Base-by-base conservation (phyloP, 306 rosid genomes). In the Acacia crassicarpa region DNA sequence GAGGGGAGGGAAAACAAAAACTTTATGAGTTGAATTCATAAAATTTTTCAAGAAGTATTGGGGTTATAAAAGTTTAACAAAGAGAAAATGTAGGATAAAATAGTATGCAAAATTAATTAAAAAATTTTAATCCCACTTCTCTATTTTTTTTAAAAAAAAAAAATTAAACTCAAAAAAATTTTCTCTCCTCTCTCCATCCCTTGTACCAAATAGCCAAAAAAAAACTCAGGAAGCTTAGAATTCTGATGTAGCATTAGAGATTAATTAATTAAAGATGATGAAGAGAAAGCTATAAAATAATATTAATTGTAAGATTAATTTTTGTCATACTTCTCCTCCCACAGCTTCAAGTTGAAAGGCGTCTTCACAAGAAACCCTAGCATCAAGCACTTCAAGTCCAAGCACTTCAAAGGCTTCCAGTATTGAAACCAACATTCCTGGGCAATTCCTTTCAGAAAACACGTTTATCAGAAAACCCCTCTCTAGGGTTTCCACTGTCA, bases 361-460 rank as follows among this genome's bases (percentile, higher is more conserved):
- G 75, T 93, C 97, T 49, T 92, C 86, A 80, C 98, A 95, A 80
- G 98, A 90, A 85, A 91, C 95, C 93, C 90, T 90, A 82, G 98
- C 98, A 84, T 95, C 93, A 44, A 90, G 92, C 59, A 95, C 98
- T 75, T 90, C 95, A 76, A 93, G 97, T 30, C 95, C 94, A 32
- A 95, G 77, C 62, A 87, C 89, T 65, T 89, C 98, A 59, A 95
- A 93, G 75, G 91, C 98, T 89, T 93, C 93, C 0, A 95, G 89
- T 73, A 95, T 86, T 6, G 87, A 86, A 25, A 90, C 92, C 0
- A 95, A 82, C 93, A 95, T 85, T 51, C 97, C 94, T 0, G 97
- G 94, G 49, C 88, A 86, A 72, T 90, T 93, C 77, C 85, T 89
- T 38, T 88, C 95, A 19, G 91, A 82, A 75, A 83, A 74, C 67